Percentiles rank a stretch among this genome's conserved stretches.
These are phyloP conservation scores for Blastobotrys malaysiensis DNA, from an alignment of 1,139 yeast species.

Conservation along the genomic window DNA sequence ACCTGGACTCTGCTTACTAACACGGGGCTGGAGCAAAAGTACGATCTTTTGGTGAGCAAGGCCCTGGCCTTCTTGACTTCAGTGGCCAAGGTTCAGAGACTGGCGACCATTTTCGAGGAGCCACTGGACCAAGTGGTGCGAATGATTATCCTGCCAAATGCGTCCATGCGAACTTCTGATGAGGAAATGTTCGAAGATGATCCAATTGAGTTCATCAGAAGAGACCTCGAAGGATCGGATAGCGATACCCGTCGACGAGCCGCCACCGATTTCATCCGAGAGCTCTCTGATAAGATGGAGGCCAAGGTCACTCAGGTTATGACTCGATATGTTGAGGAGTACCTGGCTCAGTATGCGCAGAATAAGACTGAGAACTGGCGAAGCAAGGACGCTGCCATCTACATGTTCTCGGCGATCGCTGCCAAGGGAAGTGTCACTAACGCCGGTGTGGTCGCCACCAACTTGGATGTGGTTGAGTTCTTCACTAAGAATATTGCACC, in stretches of 20 bases:
- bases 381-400: constrained; percentile 80
- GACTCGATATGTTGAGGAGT: constrained; percentile 67
- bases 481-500: constrained; percentile 76
- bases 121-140: constrained; percentile 74
- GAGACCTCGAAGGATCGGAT: constrained; percentile 94
- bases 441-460: constrained; percentile 85
- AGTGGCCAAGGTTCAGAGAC: constrained; percentile 64
- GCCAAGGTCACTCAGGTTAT: constrained; percentile 68
- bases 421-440: constrained; percentile 82
- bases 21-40: constrained; percentile 65
- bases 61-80: constrained; percentile 78
- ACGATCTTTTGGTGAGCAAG: constrained; percentile 78
- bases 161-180: constrained; percentile 71
- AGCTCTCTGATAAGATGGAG: constrained; percentile 76
- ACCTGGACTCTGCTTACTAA: constrained; percentile 74
- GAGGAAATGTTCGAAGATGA: constrained; percentile 95
- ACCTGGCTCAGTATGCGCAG: constrained; percentile 47
- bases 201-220: constrained; percentile 84
- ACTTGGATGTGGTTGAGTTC: constrained; percentile 83
- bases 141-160: constrained; percentile 82
- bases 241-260: constrained; percentile 88
- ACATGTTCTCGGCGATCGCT: constrained; percentile 82
- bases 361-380: constrained; percentile 57
- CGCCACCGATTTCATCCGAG: constrained; percentile 84
- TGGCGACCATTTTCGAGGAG: constrained; percentile 57